phyloP scores from a whole-genome alignment of 163 green algal species.

The Chlamydomonas reinhardtii region DNA sequence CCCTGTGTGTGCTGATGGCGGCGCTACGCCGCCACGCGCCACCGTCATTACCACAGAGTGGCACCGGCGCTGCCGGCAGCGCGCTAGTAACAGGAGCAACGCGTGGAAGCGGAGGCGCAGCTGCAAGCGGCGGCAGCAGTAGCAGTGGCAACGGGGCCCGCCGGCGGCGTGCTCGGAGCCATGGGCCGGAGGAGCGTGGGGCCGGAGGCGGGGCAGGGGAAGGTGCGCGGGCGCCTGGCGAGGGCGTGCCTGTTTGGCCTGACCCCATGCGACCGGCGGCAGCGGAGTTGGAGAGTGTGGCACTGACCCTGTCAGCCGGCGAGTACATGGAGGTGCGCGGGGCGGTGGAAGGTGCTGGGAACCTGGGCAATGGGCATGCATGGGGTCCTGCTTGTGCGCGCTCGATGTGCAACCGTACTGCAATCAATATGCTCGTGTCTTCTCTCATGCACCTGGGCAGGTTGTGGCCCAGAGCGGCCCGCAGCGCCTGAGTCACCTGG shows the following conservation, averaged over 20 bases:
- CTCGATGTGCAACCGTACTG: too few relatives aligned
- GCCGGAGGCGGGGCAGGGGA: neutral
- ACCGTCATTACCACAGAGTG: fast-evolving
- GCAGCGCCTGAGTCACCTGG: slow-evolving; percentile 6
- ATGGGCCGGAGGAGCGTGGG: too few relatives aligned
- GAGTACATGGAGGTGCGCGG: slow-evolving; percentile 24
- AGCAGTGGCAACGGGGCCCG: neutral
- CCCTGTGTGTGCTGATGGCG: slow-evolving; percentile 24
- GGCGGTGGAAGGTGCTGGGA: too few relatives aligned
- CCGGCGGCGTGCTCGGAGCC: neutral
- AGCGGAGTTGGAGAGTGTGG: slow-evolving; percentile 1
- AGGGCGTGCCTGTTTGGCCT: too few relatives aligned
- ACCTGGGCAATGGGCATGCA: too few relatives aligned
- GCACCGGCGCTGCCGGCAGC: too few relatives aligned
- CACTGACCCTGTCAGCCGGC: neutral
- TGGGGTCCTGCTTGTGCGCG: too few relatives aligned
- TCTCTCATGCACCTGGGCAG: neutral
- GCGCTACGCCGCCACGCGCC: neutral
- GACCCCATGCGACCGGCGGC: too few relatives aligned
- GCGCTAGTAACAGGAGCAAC: too few relatives aligned
- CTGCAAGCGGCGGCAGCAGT: neutral
- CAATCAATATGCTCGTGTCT: neutral
- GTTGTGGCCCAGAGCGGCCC: slow-evolving; percentile 36
- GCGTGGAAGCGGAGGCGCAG: too few relatives aligned
- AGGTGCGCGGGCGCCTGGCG: neutral